Percentiles rank a stretch among this genome's conserved stretches.
Conservation (phyloP, 768 basidiomycete genomes). For the Galerina marginata region DNA sequence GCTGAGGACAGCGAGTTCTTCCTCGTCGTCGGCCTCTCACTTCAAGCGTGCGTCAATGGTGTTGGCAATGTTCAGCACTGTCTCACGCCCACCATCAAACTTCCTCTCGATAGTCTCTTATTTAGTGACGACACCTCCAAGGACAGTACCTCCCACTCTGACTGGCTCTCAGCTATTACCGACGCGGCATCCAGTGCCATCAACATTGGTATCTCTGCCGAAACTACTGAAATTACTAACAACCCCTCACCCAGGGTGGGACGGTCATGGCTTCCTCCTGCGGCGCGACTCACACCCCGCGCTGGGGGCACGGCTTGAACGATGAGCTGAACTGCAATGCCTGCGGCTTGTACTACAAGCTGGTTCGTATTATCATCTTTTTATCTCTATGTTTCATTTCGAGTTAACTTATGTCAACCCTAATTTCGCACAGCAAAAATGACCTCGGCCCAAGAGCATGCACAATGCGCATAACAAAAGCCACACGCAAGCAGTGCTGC, state of each 20-base stretch:
- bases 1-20: too few relatives aligned
- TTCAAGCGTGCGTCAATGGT: too few relatives aligned
- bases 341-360: constrained; percentile 85
- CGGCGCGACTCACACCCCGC: constrained; percentile 86
- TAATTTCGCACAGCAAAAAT: constrained; percentile 66
- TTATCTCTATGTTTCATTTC: neutral
- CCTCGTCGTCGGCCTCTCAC: too few relatives aligned
- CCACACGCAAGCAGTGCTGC: constrained; percentile 64
- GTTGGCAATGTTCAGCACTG: too few relatives aligned
- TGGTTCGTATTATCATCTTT: constrained; percentile 51
- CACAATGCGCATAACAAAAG: constrained; percentile 76
- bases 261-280: constrained; percentile 64
- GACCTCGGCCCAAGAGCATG: constrained; percentile 89
- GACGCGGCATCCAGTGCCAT: constrained; percentile 11
- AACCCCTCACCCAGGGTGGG: constrained; percentile 27
- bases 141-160: constrained; percentile 25
- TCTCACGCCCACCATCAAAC: constrained; percentile 72
- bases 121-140: constrained; percentile 46
- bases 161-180: constrained; percentile 16
- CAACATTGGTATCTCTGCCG: constrained; percentile 10
- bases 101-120: constrained; percentile 82
- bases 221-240: constrained; percentile 14
- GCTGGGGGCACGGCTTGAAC: constrained; percentile 85
- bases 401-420: constrained; percentile 10
- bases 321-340: constrained; percentile 91